Base-by-base conservation (phyloP, 306 rosid genomes). In the Gillenia trifoliata region DNA sequence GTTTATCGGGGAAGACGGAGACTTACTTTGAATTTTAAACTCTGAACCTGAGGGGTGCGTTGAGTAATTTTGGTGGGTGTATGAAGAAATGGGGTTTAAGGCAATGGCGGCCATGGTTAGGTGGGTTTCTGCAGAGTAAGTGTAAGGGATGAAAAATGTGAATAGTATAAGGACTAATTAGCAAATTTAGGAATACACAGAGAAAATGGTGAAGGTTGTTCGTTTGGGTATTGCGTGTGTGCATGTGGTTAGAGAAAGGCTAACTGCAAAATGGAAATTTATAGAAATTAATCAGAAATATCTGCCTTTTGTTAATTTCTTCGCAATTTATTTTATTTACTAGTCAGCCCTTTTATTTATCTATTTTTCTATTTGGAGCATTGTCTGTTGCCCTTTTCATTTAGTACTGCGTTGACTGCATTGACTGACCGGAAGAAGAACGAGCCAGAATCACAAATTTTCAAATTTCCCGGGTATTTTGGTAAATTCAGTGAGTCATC, bases 1-100 rank as follows among this genome's bases (percentile, higher is more conserved):
- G 75, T 83, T 88, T 68, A 31, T 85, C 1, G 81, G 85, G 1
- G 89, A 82, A 17, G 81, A 75, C 75, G 20, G 52, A 45, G 20
- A 45, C 52, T 16, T 45, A 4, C 2, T 36, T 36, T 36, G 41
- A 36, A 22, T 22, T 22, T 55, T 55, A 28, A 55, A 11, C 15
- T 55, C 61, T 22, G 26, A 20, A 4, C 17, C 29, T 23, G 28
- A 10, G 6, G 26, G 34, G 20, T 26, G 20, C 2, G 33, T 26
- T 59, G 64, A 12, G 28, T 25, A 54, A 22, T n/a, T 54, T 49
- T 3, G 25, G 60, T 54, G 28, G 60, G 60, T 22, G 9, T 54
- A n/a, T 0, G 60, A 54, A 54, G 60, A 20, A 54, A 54, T 54
- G 60, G 11, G 25, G 28, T 54, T 57, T 57, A 57, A 25, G 28